Conservation (phyloP, 1,139 yeast species). For the Arxiozyma telluris region DNA sequence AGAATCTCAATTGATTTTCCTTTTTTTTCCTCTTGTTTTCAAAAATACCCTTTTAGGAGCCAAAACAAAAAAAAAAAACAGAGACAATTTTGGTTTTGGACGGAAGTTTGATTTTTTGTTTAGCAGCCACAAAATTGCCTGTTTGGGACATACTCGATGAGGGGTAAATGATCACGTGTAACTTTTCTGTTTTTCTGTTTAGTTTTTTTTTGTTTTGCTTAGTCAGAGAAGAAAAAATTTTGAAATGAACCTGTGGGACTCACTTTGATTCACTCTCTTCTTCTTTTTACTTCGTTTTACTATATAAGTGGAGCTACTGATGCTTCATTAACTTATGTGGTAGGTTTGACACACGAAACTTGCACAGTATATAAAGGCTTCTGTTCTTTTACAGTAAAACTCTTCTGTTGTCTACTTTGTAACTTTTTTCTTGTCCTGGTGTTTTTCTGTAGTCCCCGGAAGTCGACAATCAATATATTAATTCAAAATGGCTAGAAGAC, state of each 20-base stretch:
- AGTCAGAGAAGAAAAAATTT: not conserved
- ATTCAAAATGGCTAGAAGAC: constrained; percentile 98
- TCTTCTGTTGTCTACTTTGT: not conserved
- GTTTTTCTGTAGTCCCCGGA: not conserved
- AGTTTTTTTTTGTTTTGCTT: not conserved
- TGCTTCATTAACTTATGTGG: not conserved
- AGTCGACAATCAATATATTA: not conserved
- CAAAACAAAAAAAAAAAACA: not conserved
- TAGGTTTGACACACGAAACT: too few relatives aligned
- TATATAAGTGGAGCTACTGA: not conserved
- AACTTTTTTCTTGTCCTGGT: not conserved
- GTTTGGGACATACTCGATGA: not conserved
- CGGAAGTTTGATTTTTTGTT: too few relatives aligned
- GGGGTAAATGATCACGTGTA: not conserved
- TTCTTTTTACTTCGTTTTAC: not conserved
- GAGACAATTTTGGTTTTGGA: too few relatives aligned
- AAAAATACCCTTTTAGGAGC: too few relatives aligned
- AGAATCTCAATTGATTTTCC: too few relatives aligned
- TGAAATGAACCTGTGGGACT: not conserved
- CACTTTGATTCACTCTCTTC: not conserved
- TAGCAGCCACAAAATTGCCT: not conserved
- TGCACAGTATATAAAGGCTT: too few relatives aligned
- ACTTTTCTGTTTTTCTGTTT: not conserved
- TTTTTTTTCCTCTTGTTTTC: too few relatives aligned
- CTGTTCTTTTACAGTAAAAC: too few relatives aligned